These are phyloP conservation scores for Lithohypha guttulata DNA, from an alignment of 2,329 filamentous ascomycete genomes.

Conservation along the genomic window DNA sequence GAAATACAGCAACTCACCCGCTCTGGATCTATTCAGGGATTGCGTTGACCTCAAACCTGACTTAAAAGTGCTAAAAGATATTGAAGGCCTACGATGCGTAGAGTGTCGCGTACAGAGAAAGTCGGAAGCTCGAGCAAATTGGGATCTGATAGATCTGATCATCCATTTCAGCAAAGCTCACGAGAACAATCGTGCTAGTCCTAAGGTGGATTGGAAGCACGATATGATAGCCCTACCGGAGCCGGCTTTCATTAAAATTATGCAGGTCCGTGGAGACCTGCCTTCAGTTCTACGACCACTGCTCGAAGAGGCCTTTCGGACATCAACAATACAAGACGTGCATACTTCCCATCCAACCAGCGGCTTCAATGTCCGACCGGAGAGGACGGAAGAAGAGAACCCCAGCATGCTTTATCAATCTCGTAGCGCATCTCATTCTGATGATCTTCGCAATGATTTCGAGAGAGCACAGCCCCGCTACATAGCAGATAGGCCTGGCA, in stretches of 20 bases:
- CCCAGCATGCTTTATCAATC: background rate
- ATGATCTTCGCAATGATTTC: background rate
- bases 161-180: constrained; percentile 31
- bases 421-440: background rate
- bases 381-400: background rate
- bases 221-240: constrained; percentile 53
- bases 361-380: too few species aligned
- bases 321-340: background rate
- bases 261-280: constrained; percentile 25
- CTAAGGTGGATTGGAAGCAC: constrained; percentile 44
- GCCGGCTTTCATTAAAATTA: constrained; percentile 32
- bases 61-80: constrained; percentile 46
- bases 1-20: constrained; percentile 47
- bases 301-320: constrained; percentile 1
- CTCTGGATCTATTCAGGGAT: constrained; percentile 50
- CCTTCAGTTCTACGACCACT: background rate
- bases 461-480: background rate
- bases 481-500: background rate
- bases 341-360: background rate
- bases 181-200: constrained; percentile 24
- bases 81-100: constrained; percentile 47
- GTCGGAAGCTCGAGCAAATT: background rate
- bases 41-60: constrained; percentile 46
- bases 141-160: constrained; percentile 25
- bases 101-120: constrained; percentile 31